A percentile compares a stretch with the other conserved stretches of the same genome.
These are phyloP conservation scores for Plicaturopsis crispa DNA, from an alignment of 768 basidiomycete genomes.

Conservation along the genomic window DNA sequence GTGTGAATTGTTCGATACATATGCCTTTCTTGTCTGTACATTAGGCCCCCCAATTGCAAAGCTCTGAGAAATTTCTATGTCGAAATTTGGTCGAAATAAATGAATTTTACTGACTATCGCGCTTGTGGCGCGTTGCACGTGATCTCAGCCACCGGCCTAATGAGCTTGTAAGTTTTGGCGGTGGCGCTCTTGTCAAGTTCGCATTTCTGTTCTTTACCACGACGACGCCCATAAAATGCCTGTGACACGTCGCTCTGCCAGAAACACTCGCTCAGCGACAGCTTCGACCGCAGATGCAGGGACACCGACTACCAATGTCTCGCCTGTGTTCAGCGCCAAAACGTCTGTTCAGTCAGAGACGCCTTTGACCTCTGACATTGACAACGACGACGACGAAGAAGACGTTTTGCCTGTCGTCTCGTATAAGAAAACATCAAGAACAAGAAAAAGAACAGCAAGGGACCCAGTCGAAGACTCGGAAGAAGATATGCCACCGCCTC, in stretches of 20 bases:
- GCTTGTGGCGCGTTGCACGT: not conserved
- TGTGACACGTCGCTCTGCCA: too few species aligned
- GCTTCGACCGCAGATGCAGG: constrained; percentile 9
- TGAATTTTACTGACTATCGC: not conserved
- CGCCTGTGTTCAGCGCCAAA: constrained; percentile 19
- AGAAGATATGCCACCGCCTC: constrained; percentile 4
- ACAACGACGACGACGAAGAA: constrained; percentile 11
- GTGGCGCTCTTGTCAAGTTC: not conserved
- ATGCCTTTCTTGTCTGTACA: too few species aligned
- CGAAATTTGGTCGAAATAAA: too few species aligned
- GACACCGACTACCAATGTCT: constrained; percentile 13
- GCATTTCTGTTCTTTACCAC: constrained; percentile 1
- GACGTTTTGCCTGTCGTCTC: not conserved
- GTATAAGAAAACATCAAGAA: not conserved
- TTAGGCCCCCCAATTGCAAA: too few species aligned
- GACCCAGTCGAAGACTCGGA: not conserved
- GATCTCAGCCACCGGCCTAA: too few species aligned
- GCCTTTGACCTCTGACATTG: constrained; percentile 17
- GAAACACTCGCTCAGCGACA: constrained; percentile 9
- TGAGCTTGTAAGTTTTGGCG: not conserved
- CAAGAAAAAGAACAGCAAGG: not conserved
- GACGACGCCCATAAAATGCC: constrained; percentile 14
- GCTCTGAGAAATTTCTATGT: too few species aligned
- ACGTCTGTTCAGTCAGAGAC: constrained; percentile 14
- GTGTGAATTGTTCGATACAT: too few species aligned